Evolutionary conservation across 2,329 filamentous ascomycete species (phyloP).

Genomic region (Xylaria sp.): DNA sequence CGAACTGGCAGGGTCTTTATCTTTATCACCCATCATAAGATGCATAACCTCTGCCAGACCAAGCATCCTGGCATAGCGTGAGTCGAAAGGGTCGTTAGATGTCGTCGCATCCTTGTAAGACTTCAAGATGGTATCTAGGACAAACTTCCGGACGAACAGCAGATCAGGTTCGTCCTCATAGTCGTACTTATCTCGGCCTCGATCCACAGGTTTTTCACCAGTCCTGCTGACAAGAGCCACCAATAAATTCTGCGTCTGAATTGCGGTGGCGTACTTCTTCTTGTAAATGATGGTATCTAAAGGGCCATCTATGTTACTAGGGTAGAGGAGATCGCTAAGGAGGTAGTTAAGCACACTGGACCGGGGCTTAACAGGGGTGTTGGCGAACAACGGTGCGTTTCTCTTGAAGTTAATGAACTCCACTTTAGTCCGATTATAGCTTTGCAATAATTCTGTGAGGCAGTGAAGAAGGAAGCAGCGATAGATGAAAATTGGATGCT

Average conservation of each 20-base stretch:
- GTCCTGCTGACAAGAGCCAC: conserved; percentile 91
- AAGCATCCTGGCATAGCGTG: conserved; percentile 88
- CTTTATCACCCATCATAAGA: conserved; percentile 86
- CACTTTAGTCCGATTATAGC: conserved; percentile 94
- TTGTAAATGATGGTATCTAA: conserved; percentile 80
- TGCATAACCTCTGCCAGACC: conserved; percentile 92
- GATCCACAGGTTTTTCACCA: conserved; percentile 75
- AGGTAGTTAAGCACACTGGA: conserved; percentile 95
- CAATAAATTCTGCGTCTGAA: conserved; percentile 86
- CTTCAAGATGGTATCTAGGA: conserved; percentile 90
- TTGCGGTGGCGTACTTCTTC: conserved; percentile 86
- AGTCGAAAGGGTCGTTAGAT: conserved; percentile 82
- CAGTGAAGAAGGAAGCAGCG: conserved; percentile 95
- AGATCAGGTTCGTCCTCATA: conserved; percentile 85
- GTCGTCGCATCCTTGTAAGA: conserved; percentile 89
- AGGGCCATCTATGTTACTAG: conserved; percentile 71
- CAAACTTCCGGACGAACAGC: conserved; percentile 92
- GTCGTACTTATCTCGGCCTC: conserved; percentile 66
- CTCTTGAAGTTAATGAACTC: conserved; percentile 99
- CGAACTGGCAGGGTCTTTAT: conserved; percentile 64
- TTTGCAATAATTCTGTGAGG: conserved; percentile 87
- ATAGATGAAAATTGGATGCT: conserved; percentile 96
- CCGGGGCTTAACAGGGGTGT: conserved; percentile 92
- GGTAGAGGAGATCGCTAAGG: conserved; percentile 78
- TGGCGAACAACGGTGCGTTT: conserved; percentile 83